Evolutionary conservation across 352 stramenopile genomes (phyloP).

Genomic region (Thraustochytrium sp.): DNA sequence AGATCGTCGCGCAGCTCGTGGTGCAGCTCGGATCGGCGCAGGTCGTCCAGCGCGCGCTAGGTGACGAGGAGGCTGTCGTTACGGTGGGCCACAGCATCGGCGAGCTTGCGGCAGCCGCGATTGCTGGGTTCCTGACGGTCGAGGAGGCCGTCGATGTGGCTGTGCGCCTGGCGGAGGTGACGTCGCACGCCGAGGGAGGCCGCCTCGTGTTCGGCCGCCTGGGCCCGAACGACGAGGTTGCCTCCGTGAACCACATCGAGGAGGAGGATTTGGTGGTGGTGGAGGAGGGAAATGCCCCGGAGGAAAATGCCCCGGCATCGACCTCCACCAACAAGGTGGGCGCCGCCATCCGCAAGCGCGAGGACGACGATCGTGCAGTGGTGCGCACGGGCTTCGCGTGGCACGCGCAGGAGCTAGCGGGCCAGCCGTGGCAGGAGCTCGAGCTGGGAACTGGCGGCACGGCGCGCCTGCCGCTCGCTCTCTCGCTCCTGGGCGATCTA

Average conservation of each 20-base stretch:
- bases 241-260: slow-evolving; percentile 4
- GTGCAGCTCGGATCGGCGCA: slow-evolving; percentile 2
- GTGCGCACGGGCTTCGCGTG: background rate
- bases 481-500: background rate
- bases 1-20: slow-evolving; percentile 17
- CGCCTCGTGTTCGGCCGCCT: background rate
- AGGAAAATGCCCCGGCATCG: background rate
- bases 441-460: background rate
- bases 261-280: too few species aligned
- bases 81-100: slow-evolving; percentile 28
- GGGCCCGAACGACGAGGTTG: background rate
- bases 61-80: background rate
- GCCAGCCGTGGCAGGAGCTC: background rate
- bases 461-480: background rate
- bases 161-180: background rate
- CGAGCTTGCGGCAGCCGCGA: background rate
- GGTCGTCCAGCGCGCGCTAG: background rate
- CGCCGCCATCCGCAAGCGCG: background rate
- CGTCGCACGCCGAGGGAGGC: background rate
- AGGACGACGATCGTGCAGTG: background rate
- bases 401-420: background rate
- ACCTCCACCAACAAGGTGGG: background rate
- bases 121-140: background rate
- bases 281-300: too few species aligned
- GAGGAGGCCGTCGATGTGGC: background rate